Conservation (phyloP, 2,329 filamentous ascomycete species). For the Trichophyton equinum region DNA sequence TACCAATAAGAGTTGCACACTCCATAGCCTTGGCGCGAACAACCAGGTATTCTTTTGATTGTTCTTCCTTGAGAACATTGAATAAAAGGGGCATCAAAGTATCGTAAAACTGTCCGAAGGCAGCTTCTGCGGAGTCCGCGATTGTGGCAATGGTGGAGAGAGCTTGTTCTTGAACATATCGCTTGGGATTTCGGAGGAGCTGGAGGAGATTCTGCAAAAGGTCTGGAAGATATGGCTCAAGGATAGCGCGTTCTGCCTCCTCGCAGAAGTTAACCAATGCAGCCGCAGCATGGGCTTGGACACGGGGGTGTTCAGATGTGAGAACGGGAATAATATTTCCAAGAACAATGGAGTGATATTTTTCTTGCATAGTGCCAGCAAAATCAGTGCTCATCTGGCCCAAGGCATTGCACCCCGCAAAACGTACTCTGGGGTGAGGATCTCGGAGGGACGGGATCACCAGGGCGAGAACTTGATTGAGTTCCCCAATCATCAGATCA, state of each 20-base stretch:
- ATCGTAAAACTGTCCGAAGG: constrained; percentile 90
- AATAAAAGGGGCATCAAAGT: constrained; percentile 91
- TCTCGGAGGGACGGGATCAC: constrained; percentile 88
- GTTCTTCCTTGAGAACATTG: constrained; percentile 75
- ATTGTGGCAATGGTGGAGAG: constrained; percentile 97
- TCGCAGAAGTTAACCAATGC: constrained; percentile 98
- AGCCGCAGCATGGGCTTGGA: constrained; percentile 95
- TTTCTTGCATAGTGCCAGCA: constrained; percentile 92
- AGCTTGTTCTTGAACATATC: constrained; percentile 95
- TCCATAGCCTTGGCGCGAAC: constrained; percentile 98
- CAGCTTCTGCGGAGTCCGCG: constrained; percentile 91
- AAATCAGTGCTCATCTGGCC: constrained; percentile 99
- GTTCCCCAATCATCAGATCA: constrained; percentile 86
- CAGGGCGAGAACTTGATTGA: constrained; percentile 85
- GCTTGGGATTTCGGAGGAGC: constrained; percentile 79
- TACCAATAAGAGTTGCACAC: constrained; percentile 76
- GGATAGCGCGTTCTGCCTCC: constrained; percentile 80
- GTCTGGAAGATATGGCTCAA: constrained; percentile 87
- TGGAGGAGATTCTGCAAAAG: constrained; percentile 75
- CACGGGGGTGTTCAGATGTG: constrained; percentile 76
- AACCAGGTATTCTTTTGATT: constrained; percentile 83
- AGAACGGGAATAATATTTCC: constrained; percentile 87
- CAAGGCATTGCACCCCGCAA: constrained; percentile 96
- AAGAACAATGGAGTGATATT: constrained; percentile 78
- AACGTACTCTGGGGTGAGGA: constrained; percentile 83